Percentiles rank a stretch among this genome's conserved stretches.
Evolutionary conservation across 78 protist species (phyloP).

Genomic region (Paratrimastix pyriformis): DNA sequence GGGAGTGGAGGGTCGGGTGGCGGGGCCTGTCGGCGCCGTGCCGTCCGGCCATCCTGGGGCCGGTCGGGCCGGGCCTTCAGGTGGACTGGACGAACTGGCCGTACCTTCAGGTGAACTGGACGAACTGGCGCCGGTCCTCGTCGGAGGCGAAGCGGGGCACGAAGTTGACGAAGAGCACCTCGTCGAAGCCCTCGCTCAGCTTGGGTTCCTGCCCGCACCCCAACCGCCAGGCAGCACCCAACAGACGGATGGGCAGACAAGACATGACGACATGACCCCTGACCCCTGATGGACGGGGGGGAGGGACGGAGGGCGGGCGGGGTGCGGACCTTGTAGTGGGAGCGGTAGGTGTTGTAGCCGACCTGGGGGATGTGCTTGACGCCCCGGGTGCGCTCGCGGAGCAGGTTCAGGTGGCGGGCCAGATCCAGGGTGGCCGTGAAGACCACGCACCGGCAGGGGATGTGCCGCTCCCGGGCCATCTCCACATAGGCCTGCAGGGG

Average conservation of each 20-base stretch:
- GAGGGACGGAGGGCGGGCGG: too few species aligned
- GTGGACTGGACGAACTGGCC: too few species aligned
- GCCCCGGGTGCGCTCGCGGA: constrained; percentile 31
- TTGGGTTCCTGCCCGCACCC: not conserved
- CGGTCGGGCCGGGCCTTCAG: too few species aligned
- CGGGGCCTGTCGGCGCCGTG: too few species aligned
- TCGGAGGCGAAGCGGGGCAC: not conserved
- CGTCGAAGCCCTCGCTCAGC: not conserved
- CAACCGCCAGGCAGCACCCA: too few species aligned
- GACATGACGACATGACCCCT: too few species aligned
- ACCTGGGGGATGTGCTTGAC: not conserved
- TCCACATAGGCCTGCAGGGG: not conserved
- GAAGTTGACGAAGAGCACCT: not conserved
- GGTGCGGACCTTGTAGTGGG: not conserved
- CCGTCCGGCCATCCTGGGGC: too few species aligned
- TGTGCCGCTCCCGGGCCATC: constrained; percentile 21
- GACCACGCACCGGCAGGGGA: constrained; percentile 38
- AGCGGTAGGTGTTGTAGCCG: not conserved
- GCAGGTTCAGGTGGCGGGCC: constrained; percentile 48
- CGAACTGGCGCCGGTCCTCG: too few species aligned
- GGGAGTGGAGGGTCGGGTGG: too few species aligned
- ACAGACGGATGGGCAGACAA: too few species aligned
- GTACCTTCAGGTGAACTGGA: too few species aligned
- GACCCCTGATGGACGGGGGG: too few species aligned
- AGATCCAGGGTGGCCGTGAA: constrained; percentile 24